phyloP scores from a whole-genome alignment of 495 filamentous ascomycete species.

The Viridothelium virens region DNA sequence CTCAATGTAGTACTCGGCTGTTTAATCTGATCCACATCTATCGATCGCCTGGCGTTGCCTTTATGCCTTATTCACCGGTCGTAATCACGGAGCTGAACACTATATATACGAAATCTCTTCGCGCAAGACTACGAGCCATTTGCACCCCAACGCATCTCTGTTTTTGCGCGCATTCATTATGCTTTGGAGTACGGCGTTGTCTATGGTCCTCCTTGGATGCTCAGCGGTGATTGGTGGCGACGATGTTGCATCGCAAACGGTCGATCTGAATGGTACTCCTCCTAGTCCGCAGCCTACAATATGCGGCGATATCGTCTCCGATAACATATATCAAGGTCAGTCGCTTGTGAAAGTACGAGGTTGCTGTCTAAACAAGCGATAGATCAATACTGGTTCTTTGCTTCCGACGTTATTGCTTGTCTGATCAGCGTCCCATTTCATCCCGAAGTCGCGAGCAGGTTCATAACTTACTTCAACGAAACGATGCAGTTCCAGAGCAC shows the following conservation, averaged over 20 bases:
- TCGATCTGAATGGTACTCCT: slow-evolving; percentile 10
- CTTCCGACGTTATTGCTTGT: slow-evolving; percentile 40
- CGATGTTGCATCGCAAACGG: not conserved
- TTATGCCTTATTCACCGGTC: not conserved
- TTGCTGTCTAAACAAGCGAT: not conserved
- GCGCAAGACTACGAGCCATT: not conserved
- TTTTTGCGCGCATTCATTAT: not conserved
- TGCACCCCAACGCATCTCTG: not conserved
- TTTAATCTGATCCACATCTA: not conserved
- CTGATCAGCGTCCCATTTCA: slow-evolving; percentile 52
- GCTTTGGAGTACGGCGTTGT: not conserved
- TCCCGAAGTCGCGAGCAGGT: slow-evolving; percentile 41
- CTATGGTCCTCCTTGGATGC: not conserved
- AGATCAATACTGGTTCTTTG: slow-evolving; percentile 11
- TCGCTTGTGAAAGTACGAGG: not conserved
- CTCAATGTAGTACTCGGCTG: not conserved
- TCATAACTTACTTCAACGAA: slow-evolving; percentile 49
- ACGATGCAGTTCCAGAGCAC: slow-evolving; percentile 53
- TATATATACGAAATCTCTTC: not conserved
- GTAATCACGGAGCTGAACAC: not conserved
- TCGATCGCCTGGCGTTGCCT: not conserved
- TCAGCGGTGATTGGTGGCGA: not conserved
- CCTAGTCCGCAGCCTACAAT: slow-evolving; percentile 12
- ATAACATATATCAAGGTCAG: slow-evolving; percentile 7
- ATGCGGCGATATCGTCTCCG: slow-evolving; percentile 15